Evolutionary conservation across 805 yeast species (phyloP), one percentile per base, ranked within the genome.

Genomic region (Ogataea polymorpha): DNA sequence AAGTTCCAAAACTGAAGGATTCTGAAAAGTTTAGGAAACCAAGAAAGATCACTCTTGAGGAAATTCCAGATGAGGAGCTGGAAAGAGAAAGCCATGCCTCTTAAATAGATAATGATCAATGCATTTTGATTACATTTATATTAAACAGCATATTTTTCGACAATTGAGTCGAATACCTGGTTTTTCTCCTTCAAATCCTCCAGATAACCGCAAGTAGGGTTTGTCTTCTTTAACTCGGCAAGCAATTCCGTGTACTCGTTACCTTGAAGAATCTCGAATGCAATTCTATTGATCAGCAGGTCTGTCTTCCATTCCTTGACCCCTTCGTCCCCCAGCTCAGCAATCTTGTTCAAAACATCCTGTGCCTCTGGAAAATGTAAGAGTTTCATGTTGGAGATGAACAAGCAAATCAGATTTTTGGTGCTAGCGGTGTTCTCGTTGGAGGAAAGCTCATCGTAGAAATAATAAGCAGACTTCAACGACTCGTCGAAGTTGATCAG

Each of bases 351-450:
- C 10, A 84, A 65, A 26, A 80, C 68, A 47, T 86, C 86, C 44
- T 75, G 74, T 8, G 96, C 90, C 65, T 91, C 97, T 2, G 90
- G 91, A 41, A 78, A 68, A 56, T 90, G 85, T 37, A 80, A 78
- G 59, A 88, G 75, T 66, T 86, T 88, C 53, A 90, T 65, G 47
- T 90, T 88, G 45, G 89, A 71, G 9, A 80, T 83, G 32, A 88
- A 74, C 55, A 88, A 77, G 28, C 84, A 81, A 25, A 77, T 55
- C 51, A 84, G 72, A 13, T 76, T 66, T 51, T 75, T 74, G 14
- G 55, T 32, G 8, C 58, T 51, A 56, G 71, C 68, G 20, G 72
- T 63, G 24, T 67, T 59, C 35, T 72, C 69, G 24, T 77, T 74
- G 44, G 84, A 80, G 31, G 88, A 71, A 42, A 85, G 69, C 65